These are phyloP conservation scores for Debaryomycetaceae sp. DNA, from an alignment of 1,139 yeast species.

Conservation along the genomic window DNA sequence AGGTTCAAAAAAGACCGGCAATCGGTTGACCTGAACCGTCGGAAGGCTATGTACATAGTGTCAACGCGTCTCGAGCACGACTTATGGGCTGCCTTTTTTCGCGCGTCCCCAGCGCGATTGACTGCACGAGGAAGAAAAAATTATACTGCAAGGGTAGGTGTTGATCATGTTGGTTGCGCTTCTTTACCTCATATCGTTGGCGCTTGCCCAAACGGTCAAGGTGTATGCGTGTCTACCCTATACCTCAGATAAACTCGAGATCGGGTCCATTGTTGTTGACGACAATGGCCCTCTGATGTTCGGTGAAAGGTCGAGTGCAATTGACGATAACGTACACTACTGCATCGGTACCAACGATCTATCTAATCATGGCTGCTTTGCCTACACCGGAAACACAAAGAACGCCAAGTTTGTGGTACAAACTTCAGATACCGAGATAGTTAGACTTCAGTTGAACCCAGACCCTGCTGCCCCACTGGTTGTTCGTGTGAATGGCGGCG, in stretches of 20 bases:
- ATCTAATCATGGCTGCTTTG: constrained; percentile 28
- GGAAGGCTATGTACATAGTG: not conserved
- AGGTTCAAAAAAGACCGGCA: constrained; percentile 6
- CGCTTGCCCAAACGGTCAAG: not conserved
- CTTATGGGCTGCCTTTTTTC: too few relatives aligned
- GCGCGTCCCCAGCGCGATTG: too few relatives aligned
- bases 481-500: constrained; percentile 10
- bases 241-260: too few relatives aligned
- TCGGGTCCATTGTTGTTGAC: constrained; percentile 3
- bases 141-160: not conserved
- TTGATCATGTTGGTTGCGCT: too few relatives aligned
- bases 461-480: constrained; percentile 1
- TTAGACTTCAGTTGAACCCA: constrained; percentile 5
- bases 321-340: constrained; percentile 13
- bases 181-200: constrained; percentile 1
- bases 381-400: constrained; percentile 12
- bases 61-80: not conserved
- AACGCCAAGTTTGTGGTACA: constrained; percentile 2
- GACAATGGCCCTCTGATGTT: not conserved
- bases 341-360: constrained; percentile 32
- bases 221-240: too few relatives aligned
- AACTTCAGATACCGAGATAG: not conserved
- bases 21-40: constrained; percentile 3
- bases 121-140: not conserved
- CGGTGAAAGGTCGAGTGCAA: not conserved